Base-by-base conservation (phyloP, 345 rosid genomes). In the Citrus maxima region DNA sequence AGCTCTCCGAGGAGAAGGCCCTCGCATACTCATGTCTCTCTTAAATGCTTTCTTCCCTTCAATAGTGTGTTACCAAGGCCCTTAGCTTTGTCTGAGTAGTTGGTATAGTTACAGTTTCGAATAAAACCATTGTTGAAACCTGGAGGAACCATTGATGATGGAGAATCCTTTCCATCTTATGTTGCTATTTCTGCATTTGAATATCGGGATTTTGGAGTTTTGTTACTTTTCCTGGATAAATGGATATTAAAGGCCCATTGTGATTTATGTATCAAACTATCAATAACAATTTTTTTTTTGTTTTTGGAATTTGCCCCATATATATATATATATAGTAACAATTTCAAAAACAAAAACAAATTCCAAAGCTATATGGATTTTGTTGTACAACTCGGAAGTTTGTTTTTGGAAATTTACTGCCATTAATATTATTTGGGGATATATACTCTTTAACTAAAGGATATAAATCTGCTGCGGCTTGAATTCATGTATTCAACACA, bases 11-110 rank as follows among this genome's bases (percentile, higher is more conserved):
- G 93, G 99, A 96, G 88, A 96, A 96, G 89, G 90, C 91, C 59
- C 86, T 96, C 61, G 98, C 99, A 9, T 96, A 96, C 92, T 96
- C 99, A 3, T 96, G 99, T 85, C 95, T 96, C 74, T 80, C 95
- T 28, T 94, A 85, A 84, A 74, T 55, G 73, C 51, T 8, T n/a
- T 61, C n/a, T 38, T 42, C 64, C 58, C 25, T 24, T 63, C 10
- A 3, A 22, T 62, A 40, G 59, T 32, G 67, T 70, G 74, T 14
- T 69, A 67, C 74, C 78, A 34, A 60, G 65, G 34, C 32, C 54
- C 51, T 40, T 28, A 28, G 21, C 3, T 34, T 74, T 75, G 55
- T 59, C 10, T 37, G 22, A 2, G 19, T 59, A 62, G 28, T 65
- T 7, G 71, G 76, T 70, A 30, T 21, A 18, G 79, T 75, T 64